Evolutionary conservation across 23 red algal species (phyloP).

Genomic region (Chondrus crispus): DNA sequence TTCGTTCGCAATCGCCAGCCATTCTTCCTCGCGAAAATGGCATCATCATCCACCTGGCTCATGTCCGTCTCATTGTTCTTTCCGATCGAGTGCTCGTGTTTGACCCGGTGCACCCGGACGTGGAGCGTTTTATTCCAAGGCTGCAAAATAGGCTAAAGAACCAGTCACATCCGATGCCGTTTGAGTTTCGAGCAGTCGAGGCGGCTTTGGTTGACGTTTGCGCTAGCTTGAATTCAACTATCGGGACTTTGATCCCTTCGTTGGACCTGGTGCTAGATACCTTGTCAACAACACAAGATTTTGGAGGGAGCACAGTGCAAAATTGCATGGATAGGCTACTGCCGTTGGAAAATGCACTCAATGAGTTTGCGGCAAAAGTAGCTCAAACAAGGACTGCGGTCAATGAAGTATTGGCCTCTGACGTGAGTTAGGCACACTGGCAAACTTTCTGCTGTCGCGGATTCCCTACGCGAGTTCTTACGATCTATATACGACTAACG

Average conservation of each 20-base stretch:
- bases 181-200: slow-evolving; percentile 97
- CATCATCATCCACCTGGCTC: slow-evolving; percentile 88
- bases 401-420: slow-evolving; percentile 87
- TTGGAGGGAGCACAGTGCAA: slow-evolving; percentile 66
- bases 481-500: too few species aligned
- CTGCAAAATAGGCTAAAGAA: slow-evolving; percentile 64
- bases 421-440: slow-evolving; percentile 67
- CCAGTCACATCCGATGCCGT: slow-evolving; percentile 74
- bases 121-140: slow-evolving; percentile 79
- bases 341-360: slow-evolving; percentile 87
- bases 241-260: slow-evolving; percentile 67
- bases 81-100: slow-evolving; percentile 83
- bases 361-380: slow-evolving; percentile 79
- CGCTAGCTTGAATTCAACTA: slow-evolving; percentile 42
- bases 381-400: slow-evolving; percentile 69
- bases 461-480: too few species aligned
- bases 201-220: slow-evolving; percentile 93
- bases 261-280: slow-evolving; percentile 79
- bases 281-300: slow-evolving; percentile 58
- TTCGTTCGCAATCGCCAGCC: slow-evolving; percentile 85
- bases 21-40: slow-evolving; percentile 80
- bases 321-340: slow-evolving; percentile 89
- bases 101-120: slow-evolving; percentile 82
- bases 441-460: too few species aligned
- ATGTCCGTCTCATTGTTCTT: slow-evolving; percentile 82